A percentile compares a stretch with the other conserved stretches of the same genome.
phyloP scores from a whole-genome alignment of 805 yeast genomes.

The Saturnispora mendoncae region DNA sequence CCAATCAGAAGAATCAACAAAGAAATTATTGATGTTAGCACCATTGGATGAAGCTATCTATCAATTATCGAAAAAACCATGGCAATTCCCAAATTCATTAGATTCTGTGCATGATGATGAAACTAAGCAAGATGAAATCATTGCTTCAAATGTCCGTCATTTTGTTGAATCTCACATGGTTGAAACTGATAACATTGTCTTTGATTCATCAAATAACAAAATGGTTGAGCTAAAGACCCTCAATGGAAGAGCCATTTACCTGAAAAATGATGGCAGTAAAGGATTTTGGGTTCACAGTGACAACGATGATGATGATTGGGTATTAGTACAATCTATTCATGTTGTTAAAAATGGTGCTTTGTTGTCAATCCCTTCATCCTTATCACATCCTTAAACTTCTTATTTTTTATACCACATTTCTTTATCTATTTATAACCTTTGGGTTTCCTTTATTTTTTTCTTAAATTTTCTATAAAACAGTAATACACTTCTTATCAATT shows the following conservation, averaged over 20 bases:
- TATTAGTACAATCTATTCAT: slow-evolving; percentile 30
- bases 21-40: slow-evolving; percentile 49
- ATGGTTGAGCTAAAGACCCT: slow-evolving; percentile 26
- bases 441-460: not conserved
- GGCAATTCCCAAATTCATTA: slow-evolving; percentile 64
- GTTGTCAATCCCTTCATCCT: slow-evolving; percentile 31
- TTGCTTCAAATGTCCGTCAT: slow-evolving; percentile 42
- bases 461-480: slow-evolving; percentile 4
- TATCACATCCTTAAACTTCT: slow-evolving; percentile 30
- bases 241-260: slow-evolving; percentile 29
- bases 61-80: slow-evolving; percentile 51
- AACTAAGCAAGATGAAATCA: slow-evolving; percentile 32
- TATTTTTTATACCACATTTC: not conserved
- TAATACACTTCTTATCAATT: slow-evolving; percentile 5
- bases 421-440: too few species aligned
- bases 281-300: slow-evolving; percentile 18
- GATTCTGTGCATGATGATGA: slow-evolving; percentile 32
- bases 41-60: slow-evolving; percentile 60
- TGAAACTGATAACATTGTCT: slow-evolving; percentile 17
- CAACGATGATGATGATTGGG: slow-evolving; percentile 30
- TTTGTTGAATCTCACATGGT: slow-evolving; percentile 62
- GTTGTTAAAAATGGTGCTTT: slow-evolving; percentile 39
- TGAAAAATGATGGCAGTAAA: slow-evolving; percentile 24
- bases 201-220: slow-evolving; percentile 7
- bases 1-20: slow-evolving; percentile 5